Conservation (phyloP, 176 grass and related monocot genomes). For the Paspalum notatum region DNA sequence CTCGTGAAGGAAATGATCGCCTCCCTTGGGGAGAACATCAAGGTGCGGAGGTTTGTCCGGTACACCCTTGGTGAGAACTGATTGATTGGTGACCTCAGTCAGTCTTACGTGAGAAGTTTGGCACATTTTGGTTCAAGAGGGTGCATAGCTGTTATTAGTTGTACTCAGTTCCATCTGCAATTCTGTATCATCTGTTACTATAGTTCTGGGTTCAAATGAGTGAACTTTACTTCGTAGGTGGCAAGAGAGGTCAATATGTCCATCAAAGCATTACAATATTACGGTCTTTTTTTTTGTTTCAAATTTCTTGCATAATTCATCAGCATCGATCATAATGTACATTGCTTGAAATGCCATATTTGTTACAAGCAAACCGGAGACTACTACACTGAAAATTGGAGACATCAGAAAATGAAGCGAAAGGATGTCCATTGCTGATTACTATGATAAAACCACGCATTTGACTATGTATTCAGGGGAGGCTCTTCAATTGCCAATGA, state of each 20-base stretch:
- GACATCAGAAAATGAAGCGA: constrained; percentile 4
- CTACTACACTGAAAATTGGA: neutral
- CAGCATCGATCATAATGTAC: neutral
- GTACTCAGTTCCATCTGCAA: constrained; percentile 44
- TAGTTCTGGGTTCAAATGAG: constrained; percentile 26
- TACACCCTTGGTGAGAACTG: constrained; percentile 88
- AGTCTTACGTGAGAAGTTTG: constrained; percentile 37
- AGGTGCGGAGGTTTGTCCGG: constrained; percentile 82
- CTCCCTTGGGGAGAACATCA: constrained; percentile 93
- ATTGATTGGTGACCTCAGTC: neutral
- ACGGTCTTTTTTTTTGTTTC: neutral
- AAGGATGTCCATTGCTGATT: constrained; percentile 10
- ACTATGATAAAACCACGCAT: constrained; percentile 25
- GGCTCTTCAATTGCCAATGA: too few species aligned
- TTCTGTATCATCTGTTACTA: constrained; percentile 34
- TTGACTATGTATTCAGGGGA: neutral
- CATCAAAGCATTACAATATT: constrained; percentile 41
- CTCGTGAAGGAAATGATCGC: constrained; percentile 84
- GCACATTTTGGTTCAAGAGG: constrained; percentile 56
- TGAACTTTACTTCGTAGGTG: constrained; percentile 37
- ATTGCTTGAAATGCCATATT: neutral
- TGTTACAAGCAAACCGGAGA: neutral
- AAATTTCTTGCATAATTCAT: neutral
- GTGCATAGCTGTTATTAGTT: constrained; percentile 57
- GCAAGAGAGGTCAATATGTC: constrained; percentile 43